Evolutionary conservation across 257 asterid genomes (phyloP), one percentile per base, ranked within the genome.

Genomic region (Henckelia pumila): DNA sequence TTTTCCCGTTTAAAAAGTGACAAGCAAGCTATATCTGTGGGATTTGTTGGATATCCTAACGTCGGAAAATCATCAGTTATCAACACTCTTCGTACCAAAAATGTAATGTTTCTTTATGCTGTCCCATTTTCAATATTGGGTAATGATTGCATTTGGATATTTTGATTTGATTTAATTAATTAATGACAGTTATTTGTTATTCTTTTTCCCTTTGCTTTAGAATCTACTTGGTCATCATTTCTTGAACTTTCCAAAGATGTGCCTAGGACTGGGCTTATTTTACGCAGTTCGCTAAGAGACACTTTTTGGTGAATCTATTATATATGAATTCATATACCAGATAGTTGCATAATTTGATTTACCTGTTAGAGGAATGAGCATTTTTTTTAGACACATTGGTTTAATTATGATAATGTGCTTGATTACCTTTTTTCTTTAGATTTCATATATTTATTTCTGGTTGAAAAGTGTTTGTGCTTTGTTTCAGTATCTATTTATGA

Each of bases 21-120:
- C 79, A 94, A 94, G 77, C 97, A 94, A 81, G 92, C 93, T 75
- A 90, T 94, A 82, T 94, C 99, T 7, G 99, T 94, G 52, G 99
- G 99, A 21, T 94, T 94, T 63, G 87, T 94, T 17, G 99, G 99
- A 32, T 94, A 94, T 81, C 99, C 99, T 55, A 91, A 91, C 76
- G 99, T 94, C 74, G 99, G 99, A 61, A 93, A 90, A 80, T 93
- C 99, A 17, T 93, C 99, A 66, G 96, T 93, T 70, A 93, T 93
- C 81, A 88, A 93, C 80, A 93, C 99, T n/a, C 65, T 93, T 76
- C 97, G 97, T 21, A 88, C 96, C 16, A 94, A 94, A 81, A 94
- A 85, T 82, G 99, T 94, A 85, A 78, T 66, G 21, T 8, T 73
- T 44, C 29, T 65, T 40, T 59, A 29, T 60, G 28, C 59, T 33